Base-by-base conservation (phyloP, 2,329 filamentous ascomycete genomes). In the Ploettnerulaceae sp. region DNA sequence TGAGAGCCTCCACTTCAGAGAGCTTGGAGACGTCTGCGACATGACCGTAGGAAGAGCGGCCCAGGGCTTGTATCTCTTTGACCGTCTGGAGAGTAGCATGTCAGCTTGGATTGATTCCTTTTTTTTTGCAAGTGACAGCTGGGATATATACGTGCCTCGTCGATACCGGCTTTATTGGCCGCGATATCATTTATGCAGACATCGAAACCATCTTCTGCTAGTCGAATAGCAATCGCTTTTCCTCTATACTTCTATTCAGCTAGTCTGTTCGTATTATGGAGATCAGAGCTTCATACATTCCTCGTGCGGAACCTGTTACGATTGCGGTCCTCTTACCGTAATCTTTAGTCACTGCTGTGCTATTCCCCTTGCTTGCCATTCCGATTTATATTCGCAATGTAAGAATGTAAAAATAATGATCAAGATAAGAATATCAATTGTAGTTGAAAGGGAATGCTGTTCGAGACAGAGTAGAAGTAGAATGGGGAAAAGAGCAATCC, bases 191-290 rank as follows among this genome's bases (percentile, higher is more conserved):
- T 84, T 53, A 86, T 68, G 57, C 78, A 82, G 39, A 86, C 69
- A 54, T 79, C 71, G 65, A 84, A 86, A 44, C 81, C 81, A 51
- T 85, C 82, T 17, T 70, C 65, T 5, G 81, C 81, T 12, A 86
- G 71, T 2, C 81, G 77, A 6, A 82, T 65, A 14, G 80, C 81
- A 43, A 83, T 81, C 15, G 77, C 72, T 56, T 76, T 77, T 36
- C 80, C 80, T 53, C 79, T 81, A 15, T 28, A 12, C 45, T 8
- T n/a, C 9, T 29, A 15, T 4, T 44, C 31, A 44, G 22, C 17
- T n/a, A 26, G 20, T n/a, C 3, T 12, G 20, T 26, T 22, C 8
- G 15, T 15, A 25, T 8, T 7, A 32, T 7, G 12, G 7, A 33
- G 3, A 11, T 57, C 55, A 31, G 5, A 12, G 18, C 9, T 6